These are phyloP conservation scores for Effrenium voratum DNA, from an alignment of 73 alveolate species.

Conservation along the genomic window DNA sequence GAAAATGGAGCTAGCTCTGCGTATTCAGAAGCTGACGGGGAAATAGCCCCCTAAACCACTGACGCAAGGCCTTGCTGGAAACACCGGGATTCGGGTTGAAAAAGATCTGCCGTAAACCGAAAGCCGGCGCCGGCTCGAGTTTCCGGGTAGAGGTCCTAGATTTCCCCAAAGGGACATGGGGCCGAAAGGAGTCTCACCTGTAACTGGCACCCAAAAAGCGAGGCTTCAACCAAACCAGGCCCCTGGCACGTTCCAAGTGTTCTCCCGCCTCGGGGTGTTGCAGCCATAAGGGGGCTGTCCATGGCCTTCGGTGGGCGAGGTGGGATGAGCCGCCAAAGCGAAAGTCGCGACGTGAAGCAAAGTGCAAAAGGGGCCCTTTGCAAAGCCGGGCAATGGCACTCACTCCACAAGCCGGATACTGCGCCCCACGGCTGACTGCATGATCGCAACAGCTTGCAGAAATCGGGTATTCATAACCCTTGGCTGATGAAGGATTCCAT, in stretches of 20 bases:
- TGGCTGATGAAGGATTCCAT: no score
- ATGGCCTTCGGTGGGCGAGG: neutral
- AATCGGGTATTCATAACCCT: neutral
- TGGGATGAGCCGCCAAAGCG: no score
- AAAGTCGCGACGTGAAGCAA: no score
- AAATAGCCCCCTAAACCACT: no score
- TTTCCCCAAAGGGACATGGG: neutral
- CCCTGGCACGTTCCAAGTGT: neutral
- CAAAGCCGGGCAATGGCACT: neutral
- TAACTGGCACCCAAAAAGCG: neutral
- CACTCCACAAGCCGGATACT: neutral
- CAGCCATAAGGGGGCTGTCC: constrained; percentile 13
- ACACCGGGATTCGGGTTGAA: no score
- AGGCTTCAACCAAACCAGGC: neutral
- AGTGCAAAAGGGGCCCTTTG: neutral
- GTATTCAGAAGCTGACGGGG: no score
- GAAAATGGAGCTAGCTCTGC: no score
- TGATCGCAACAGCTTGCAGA: neutral
- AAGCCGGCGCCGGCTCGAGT: no score
- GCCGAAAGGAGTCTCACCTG: neutral
- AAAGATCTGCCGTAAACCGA: no score
- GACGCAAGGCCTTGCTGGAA: no score
- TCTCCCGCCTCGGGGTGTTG: neutral
- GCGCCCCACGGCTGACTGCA: neutral
- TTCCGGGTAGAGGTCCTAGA: neutral